Base-by-base conservation (phyloP, 2,329 filamentous ascomycete genomes). In the Thielaviopsis cerberus region DNA sequence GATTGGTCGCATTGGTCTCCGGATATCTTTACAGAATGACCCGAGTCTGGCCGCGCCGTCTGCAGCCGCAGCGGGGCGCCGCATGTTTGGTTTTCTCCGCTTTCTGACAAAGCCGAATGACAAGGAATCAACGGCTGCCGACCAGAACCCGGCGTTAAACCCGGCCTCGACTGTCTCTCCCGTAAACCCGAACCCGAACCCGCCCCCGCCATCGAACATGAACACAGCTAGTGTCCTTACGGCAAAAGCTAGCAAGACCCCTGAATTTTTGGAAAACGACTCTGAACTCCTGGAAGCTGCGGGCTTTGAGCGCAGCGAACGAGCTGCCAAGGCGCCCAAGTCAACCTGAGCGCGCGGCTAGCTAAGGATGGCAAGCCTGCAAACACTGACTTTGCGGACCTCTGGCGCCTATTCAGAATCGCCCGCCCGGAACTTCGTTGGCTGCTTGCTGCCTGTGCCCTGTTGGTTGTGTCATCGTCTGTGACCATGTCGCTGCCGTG, bases 401-500 rank as follows among this genome's bases (percentile, higher is more conserved):
- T 97, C 64, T 86, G 83, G 82, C 81, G 92, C 55, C 73, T 98
- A 65, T 77, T 98, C 68, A 88, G 84, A 70, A 92, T 98, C 67
- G 92, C 92, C 13, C 78, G 80, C 58, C 91, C 91, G 2, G 92
- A 98, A 72, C 72, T 86, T 27, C 83, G 77, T 67, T 85, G 86
- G 70, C 80, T 98, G 17, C 77, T 75, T 6, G 70, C 86, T 62
- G 94, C 94, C 3, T 91, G 97, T 68, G 69, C 85, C 58, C 86
- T 95, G 67, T 76, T 98, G 55, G 76, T 98, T 60, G 77, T 96
- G 62, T 96, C 91, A 17, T 97, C 91, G 3, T 79, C 82, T 55
- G 89, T 98, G 64, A 94, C 90, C 59, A 94, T 98, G 86, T 90
- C 88, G 1, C 87, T 98, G 61, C 92, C 92, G 1, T 95, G 96